Conservation (phyloP, 768 basidiomycete species). For the Boletus rubescentipes region DNA sequence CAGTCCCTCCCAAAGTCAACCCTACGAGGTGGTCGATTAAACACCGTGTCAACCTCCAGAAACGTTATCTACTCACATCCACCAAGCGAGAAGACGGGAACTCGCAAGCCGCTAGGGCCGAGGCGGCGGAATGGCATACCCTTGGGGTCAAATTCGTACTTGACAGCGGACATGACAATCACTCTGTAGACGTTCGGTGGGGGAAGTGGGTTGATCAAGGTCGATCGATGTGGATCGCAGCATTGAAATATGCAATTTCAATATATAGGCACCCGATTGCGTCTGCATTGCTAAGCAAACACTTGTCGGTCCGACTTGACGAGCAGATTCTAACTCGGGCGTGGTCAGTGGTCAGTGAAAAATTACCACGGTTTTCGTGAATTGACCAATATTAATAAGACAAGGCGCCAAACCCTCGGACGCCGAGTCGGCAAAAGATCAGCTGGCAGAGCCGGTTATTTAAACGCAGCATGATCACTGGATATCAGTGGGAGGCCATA, state of each 20-base stretch:
- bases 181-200: background rate
- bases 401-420: background rate
- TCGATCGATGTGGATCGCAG: background rate
- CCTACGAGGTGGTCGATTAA: constrained; percentile 20
- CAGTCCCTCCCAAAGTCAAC: constrained; percentile 48
- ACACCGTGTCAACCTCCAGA: background rate
- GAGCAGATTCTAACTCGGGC: too few relatives aligned
- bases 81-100: constrained; percentile 53
- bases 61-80: constrained; percentile 36
- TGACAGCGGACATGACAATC: constrained; percentile 28
- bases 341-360: background rate
- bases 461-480: background rate
- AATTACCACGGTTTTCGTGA: background rate
- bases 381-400: background rate
- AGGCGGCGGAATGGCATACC: constrained; percentile 42
- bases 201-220: background rate
- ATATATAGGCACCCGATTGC: constrained; percentile 17
- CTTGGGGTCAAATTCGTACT: constrained; percentile 39
- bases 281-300: constrained; percentile 19
- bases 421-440: background rate
- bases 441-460: background rate
- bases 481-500: background rate
- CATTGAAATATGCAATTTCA: background rate
- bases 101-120: constrained; percentile 46
- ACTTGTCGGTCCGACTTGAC: constrained; percentile 4